Conservation (phyloP, 306 rosid species). For the Acacia melanoxylon region DNA sequence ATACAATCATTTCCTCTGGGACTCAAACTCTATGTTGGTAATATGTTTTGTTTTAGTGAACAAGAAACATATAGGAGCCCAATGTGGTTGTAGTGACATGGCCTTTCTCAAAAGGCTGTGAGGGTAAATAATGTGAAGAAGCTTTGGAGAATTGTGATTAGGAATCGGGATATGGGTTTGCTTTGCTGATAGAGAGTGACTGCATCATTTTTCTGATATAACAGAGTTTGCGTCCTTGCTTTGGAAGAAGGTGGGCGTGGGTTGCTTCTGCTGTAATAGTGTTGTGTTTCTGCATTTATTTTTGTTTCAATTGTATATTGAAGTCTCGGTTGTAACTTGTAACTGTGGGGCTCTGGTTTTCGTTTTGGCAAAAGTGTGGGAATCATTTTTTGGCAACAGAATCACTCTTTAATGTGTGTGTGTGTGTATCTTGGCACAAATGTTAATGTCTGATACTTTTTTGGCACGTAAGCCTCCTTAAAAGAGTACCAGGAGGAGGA, state of each 20-base stretch:
- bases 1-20: too few species aligned
- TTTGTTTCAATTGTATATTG: too few species aligned
- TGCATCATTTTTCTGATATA: too few species aligned
- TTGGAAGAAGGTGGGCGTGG: too few species aligned
- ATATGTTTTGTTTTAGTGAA: background rate
- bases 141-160: background rate
- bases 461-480: conserved; percentile 28
- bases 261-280: too few species aligned
- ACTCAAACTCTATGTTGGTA: too few species aligned
- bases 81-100: background rate
- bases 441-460: conserved; percentile 25
- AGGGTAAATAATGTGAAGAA: background rate
- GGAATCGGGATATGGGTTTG: background rate
- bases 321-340: too few species aligned
- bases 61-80: background rate
- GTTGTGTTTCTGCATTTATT: background rate
- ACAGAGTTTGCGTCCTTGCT: too few species aligned
- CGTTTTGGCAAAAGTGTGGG: background rate
- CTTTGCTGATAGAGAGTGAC: background rate
- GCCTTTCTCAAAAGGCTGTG: background rate
- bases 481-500: background rate
- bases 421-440: background rate
- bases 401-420: background rate
- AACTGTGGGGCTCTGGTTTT: background rate
- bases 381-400: background rate